phyloP scores from a whole-genome alignment of 495 filamentous ascomycete genomes.

The Penicillium dipodomyicola region DNA sequence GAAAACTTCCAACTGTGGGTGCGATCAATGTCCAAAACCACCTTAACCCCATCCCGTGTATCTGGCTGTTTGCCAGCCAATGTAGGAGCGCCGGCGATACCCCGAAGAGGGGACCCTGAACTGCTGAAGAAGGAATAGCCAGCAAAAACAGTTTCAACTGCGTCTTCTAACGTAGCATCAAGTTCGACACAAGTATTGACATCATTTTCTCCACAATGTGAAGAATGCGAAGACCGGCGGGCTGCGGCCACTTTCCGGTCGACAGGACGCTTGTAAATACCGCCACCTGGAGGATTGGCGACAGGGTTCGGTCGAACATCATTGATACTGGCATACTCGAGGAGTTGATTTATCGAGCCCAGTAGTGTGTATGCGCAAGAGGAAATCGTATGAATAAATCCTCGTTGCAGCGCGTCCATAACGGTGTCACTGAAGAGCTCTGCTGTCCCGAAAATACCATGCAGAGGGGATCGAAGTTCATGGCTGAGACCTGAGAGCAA shows the following conservation, averaged over 20 bases:
- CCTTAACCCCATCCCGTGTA: slow-evolving; percentile 24
- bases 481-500: slow-evolving; percentile 66
- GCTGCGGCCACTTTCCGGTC: neutral
- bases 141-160: slow-evolving; percentile 54
- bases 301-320: slow-evolving; percentile 15
- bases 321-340: slow-evolving; percentile 47
- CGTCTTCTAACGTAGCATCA: slow-evolving; percentile 50
- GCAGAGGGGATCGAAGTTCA: slow-evolving; percentile 62
- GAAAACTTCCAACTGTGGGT: slow-evolving; percentile 17
- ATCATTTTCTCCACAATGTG: slow-evolving; percentile 3
- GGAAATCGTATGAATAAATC: slow-evolving; percentile 58
- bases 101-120: slow-evolving; percentile 6
- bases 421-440: slow-evolving; percentile 58
- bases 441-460: slow-evolving; percentile 57
- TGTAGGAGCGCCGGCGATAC: neutral
- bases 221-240: neutral
- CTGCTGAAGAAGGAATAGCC: slow-evolving; percentile 29
- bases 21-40: slow-evolving; percentile 51
- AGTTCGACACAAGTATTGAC: slow-evolving; percentile 29
- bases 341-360: slow-evolving; percentile 63
- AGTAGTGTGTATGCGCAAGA: slow-evolving; percentile 61
- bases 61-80: neutral
- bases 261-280: too few species aligned
- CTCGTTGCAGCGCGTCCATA: slow-evolving; percentile 48
- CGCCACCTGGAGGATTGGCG: neutral